These are phyloP conservation scores for Raphanus sativus DNA, from an alignment of 345 rosid genomes.

Conservation along the genomic window DNA sequence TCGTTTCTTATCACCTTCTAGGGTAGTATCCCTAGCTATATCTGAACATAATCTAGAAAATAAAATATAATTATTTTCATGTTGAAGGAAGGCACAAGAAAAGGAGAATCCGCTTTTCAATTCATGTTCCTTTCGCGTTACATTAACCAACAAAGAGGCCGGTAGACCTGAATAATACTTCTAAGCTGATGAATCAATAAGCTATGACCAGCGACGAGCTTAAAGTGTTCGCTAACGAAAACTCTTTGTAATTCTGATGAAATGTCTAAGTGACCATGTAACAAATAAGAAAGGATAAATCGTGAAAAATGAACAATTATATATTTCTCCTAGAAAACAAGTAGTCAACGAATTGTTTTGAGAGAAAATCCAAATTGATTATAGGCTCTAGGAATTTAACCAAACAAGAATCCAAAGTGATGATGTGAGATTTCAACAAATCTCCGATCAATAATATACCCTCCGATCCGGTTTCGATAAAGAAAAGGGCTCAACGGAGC, in stretches of 20 bases:
- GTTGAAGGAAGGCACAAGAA: neutral
- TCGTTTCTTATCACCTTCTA: neutral
- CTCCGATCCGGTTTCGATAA: neutral
- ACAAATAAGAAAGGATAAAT: neutral
- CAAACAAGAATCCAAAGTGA: neutral
- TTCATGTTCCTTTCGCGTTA: neutral
- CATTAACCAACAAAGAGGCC: neutral
- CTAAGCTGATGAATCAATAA: conserved; percentile 1
- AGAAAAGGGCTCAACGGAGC: too few species aligned
- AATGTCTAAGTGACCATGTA: neutral
- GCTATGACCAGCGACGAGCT: neutral
- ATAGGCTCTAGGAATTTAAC: neutral
- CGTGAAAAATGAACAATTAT: neutral
- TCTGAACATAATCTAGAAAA: neutral
- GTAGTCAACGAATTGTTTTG: neutral
- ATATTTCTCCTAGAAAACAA: neutral
- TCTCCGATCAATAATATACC: neutral
- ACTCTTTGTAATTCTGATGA: too few species aligned
- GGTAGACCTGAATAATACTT: neutral
- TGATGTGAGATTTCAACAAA: neutral
- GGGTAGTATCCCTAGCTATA: neutral
- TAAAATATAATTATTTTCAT: neutral
- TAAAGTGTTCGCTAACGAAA: neutral
- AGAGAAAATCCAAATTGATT: neutral
- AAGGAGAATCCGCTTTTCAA: neutral